Evolutionary conservation across 495 filamentous ascomycete species (phyloP), one percentile per base, ranked within the genome.

Genomic region (Daldinia childiae): DNA sequence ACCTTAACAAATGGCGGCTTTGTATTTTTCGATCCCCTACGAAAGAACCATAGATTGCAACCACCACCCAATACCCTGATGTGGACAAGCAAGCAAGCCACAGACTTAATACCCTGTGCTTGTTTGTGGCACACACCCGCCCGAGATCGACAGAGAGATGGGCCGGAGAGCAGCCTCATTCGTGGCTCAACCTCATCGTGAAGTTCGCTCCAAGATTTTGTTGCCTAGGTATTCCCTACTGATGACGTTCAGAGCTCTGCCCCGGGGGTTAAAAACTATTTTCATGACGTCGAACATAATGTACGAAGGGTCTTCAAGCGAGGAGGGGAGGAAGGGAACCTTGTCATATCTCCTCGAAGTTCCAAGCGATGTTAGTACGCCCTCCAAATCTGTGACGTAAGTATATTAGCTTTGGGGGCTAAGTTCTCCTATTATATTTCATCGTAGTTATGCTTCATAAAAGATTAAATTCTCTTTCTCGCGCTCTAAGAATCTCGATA

Each of bases 201-300:
- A 71, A 56, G 56, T 51, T 52, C 68, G 56, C 43, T 30, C 39
- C 69, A 38, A 54, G 54, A 38, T 58, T 43, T 45, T 34, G 50
- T 74, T 48, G 63, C 64, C 62, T 52, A 66, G 60, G 68, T 68
- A 30, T 71, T 56, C 71, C 67, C 67, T 71, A 72, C 58, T 66
- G 45, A 76, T 78, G 76, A 78, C 76, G 76, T 76, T 60, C 65
- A 29, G 21, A 43, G 17, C 29, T 45, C 17, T 39, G 17, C 52
- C 15, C 57, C 15, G 29, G 8, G 66, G 32, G 41, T 29, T 26
- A 59, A 50, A 21, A 45, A 24, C 24, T 32, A 24, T 6, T 55
- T 36, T 68, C 71, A 76, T 78, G 76, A 78, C 76, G 76, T 78
- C 74, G 68, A 72, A 56, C 38, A 34, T 0, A 26, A 70, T 66